phyloP scores from a whole-genome alignment of 2,329 filamentous ascomycete species.

The Sclerotinia glacialis region DNA sequence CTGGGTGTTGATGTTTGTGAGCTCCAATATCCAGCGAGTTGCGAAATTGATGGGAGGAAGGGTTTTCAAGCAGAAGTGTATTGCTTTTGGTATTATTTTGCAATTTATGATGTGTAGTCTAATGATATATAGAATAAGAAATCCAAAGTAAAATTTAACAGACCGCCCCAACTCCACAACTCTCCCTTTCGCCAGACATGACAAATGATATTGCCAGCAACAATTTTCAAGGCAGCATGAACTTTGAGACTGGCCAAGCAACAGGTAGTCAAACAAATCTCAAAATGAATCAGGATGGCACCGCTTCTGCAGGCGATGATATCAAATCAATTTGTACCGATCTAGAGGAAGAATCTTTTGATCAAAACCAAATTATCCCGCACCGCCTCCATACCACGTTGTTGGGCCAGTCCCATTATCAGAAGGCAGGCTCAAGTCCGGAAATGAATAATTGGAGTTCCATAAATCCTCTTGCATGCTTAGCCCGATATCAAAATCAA shows the following conservation, averaged over 20 bases:
- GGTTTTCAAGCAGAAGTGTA: not conserved
- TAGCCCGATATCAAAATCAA: constrained; percentile 8
- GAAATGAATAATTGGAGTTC: not conserved
- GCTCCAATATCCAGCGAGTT: not conserved
- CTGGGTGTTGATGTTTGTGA: not conserved
- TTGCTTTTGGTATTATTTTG: not conserved
- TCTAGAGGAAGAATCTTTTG: not conserved
- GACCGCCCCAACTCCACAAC: not conserved
- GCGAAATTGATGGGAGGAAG: not conserved
- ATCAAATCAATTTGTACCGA: not conserved
- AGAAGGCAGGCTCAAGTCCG: not conserved
- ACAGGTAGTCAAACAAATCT: not conserved
- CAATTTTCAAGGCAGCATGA: not conserved
- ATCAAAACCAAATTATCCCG: not conserved
- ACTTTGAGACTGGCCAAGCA: not conserved
- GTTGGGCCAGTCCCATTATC: not conserved
- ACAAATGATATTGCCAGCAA: too few relatives aligned
- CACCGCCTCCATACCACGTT: not conserved
- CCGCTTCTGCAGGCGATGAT: too few relatives aligned
- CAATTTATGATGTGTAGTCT: not conserved
- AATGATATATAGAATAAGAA: not conserved
- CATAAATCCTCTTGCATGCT: constrained; percentile 9
- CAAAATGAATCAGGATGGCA: not conserved
- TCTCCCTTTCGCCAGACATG: not conserved
- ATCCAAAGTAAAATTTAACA: not conserved